Base-by-base conservation (phyloP, 129 eudicot genomes). In the Heracleum sosnowskyi region DNA sequence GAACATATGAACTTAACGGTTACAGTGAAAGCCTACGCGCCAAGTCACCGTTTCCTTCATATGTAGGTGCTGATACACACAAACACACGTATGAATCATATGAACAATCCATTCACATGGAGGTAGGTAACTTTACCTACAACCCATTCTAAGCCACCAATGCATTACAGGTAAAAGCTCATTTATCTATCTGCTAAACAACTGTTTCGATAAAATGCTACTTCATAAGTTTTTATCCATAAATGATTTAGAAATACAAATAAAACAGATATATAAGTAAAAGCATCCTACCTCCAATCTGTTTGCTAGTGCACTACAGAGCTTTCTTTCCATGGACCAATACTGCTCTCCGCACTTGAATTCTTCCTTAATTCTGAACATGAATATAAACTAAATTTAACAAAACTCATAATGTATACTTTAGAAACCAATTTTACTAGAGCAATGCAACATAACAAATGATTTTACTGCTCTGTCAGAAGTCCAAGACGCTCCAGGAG, bases 261-360 rank as follows among this genome's bases (percentile, higher is more conserved):
- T 66, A 66, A 66, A 64, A 64, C 22, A 31, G 22, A 29, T 8
- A 5, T 28, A 1, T 31, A 16, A 26, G 33, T 18, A 26, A 5
- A 10, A 28, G 13, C 4, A 16, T 8, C n/a, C 12, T 83, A 90
- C 98, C 97, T 90, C 88, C 51, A 84, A 69, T 82, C 86, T 86
- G 63, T 85, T 80, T 64, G 68, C 80, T 75, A 88, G 78, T 73
- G 94, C 89, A 82, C 79, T 57, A 69, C 99, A 92, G 28, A 95
- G 92, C 82, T 86, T 95, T 86, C 99, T 92, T 78, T 95, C 99
- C 69, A 90, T 82, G 82, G 91, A 72, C 99, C 99, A 95, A 53
- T 95, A 95, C 78, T 92, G 97, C 82, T 87, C 90, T 62, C 99
- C 99, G 40, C 79, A 76, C 42, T 78, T 83, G 33, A 92, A 80